These are phyloP conservation scores for Aureobasidium mangrovei DNA, from an alignment of 2,329 filamentous ascomycete species.

Conservation along the genomic window DNA sequence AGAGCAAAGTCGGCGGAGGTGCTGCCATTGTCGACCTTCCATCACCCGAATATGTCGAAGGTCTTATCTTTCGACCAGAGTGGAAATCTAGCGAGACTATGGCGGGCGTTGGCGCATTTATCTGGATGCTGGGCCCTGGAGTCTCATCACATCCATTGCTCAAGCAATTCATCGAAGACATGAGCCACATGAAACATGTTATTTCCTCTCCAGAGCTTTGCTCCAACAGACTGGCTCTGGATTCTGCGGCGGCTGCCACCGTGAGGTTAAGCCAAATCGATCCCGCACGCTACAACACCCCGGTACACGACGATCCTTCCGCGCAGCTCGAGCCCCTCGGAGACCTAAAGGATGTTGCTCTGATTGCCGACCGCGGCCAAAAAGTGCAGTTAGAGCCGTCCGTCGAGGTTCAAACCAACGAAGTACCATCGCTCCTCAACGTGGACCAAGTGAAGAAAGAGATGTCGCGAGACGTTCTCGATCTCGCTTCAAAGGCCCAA, in stretches of 20 bases:
- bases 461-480: conserved; percentile 40
- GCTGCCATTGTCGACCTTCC: conserved; percentile 76
- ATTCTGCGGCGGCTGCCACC: conserved; percentile 57
- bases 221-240: conserved; percentile 65
- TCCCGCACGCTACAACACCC: conserved; percentile 61
- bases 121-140: conserved; percentile 72
- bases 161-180: conserved; percentile 58
- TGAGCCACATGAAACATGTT: conserved; percentile 58
- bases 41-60: conserved; percentile 57
- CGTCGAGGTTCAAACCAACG: conserved; percentile 37
- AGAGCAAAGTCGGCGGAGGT: conserved; percentile 58
- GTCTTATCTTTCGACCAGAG: conserved; percentile 62
- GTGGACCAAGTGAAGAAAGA: conserved; percentile 36
- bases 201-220: conserved; percentile 66
- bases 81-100: conserved; percentile 59
- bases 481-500: conserved; percentile 42
- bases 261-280: conserved; percentile 66
- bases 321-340: neutral
- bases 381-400: conserved; percentile 30
- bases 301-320: conserved; percentile 51
- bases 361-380: conserved; percentile 26
- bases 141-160: conserved; percentile 56
- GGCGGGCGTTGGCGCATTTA: conserved; percentile 55
- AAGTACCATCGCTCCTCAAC: conserved; percentile 43
- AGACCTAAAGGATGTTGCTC: conserved; percentile 18